Evolutionary conservation across 495 filamentous ascomycete species (phyloP), one percentile per base, ranked within the genome.

Genomic region (Barbatosphaeria neglecta): DNA sequence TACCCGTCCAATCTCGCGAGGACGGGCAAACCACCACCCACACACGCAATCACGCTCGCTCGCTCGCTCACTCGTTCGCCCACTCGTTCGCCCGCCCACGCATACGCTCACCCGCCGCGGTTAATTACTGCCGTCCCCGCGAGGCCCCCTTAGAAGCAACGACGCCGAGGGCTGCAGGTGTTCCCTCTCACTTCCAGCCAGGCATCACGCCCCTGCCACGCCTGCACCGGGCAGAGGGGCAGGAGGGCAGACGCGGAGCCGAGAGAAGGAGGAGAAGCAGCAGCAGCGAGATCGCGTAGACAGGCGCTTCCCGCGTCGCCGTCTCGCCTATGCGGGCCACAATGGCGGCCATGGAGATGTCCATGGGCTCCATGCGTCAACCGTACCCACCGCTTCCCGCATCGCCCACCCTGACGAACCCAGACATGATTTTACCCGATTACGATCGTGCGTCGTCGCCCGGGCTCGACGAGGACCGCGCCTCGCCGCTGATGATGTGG

Each of bases 391-490:
- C 54, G 47, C 53, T 64, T 23, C 73, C 75, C 41, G 71, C 80
- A 22, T 93, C 86, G 41, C 89, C 89, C 38, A 92, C 89, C 7
- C 67, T 95, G 48, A 89, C 87, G n/a, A 88, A 93, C 63, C 87
- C 87, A 28, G 87, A 92, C 61, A 89, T 95, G 87, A 93, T 95
- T 50, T 71, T 95, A 33, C 89, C 89, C 31, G 75, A 76, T 57
- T 64, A 66, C 45, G 75, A 81, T 58, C 73, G 73, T 40, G 69
- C 68, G 53, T 60, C 63, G 49, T 68, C 64, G n/a, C 69, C 65
- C 24, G 67, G 65, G 41, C 60, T 58, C 25, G 62, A 63, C 46
- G 51, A 64, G 25, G 55, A 50, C 42, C 44, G 16, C 20, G 43
- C 52, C 19, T 58, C 63, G 3, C 61, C 65, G 13, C 48, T 69